Conservation (phyloP, 1,284 basidiomycete genomes). For the Schizophyllum amplum region DNA sequence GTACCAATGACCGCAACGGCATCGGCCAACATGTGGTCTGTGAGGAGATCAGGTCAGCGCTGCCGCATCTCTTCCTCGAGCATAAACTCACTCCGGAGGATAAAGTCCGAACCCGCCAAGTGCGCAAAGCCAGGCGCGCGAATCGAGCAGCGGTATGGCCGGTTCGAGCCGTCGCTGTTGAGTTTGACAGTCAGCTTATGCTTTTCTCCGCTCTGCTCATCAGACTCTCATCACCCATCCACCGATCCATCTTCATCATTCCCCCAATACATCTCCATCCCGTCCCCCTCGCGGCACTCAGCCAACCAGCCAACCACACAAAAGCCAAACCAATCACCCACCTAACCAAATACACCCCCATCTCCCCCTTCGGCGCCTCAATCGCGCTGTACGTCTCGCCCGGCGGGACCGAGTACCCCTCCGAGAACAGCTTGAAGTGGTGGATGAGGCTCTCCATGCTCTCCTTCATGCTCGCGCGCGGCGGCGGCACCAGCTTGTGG, state of each 20-base stretch:
- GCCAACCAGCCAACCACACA: too few species aligned
- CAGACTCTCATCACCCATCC: too few species aligned
- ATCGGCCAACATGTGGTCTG: constrained; percentile 83
- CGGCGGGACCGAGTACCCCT: constrained; percentile 96
- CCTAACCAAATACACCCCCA: constrained; percentile 96
- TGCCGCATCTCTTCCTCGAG: constrained; percentile 8
- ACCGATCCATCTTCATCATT: too few species aligned
- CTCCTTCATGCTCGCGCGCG: constrained; percentile 97
- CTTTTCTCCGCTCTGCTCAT: too few species aligned
- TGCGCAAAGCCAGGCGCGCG: constrained; percentile 93
- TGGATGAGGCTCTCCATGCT: constrained; percentile 97
- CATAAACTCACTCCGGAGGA: constrained; percentile 73
- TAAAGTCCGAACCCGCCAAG: constrained; percentile 88
- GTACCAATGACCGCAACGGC: constrained; percentile 92
- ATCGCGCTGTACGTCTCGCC: constrained; percentile 97
- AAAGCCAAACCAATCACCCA: too few species aligned
- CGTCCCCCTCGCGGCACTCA: too few species aligned
- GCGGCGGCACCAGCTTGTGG: constrained; percentile 96
- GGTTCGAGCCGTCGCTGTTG: constrained; percentile 84
- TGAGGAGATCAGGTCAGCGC: constrained; percentile 60
- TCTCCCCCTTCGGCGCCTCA: constrained; percentile 98
- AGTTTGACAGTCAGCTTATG: constrained; percentile 3
- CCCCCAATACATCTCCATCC: too few species aligned
- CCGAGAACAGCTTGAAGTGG: constrained; percentile 98
- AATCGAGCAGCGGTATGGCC: constrained; percentile 92